Base-by-base conservation (phyloP, 768 basidiomycete species). In the Leccinum variicolor region DNA sequence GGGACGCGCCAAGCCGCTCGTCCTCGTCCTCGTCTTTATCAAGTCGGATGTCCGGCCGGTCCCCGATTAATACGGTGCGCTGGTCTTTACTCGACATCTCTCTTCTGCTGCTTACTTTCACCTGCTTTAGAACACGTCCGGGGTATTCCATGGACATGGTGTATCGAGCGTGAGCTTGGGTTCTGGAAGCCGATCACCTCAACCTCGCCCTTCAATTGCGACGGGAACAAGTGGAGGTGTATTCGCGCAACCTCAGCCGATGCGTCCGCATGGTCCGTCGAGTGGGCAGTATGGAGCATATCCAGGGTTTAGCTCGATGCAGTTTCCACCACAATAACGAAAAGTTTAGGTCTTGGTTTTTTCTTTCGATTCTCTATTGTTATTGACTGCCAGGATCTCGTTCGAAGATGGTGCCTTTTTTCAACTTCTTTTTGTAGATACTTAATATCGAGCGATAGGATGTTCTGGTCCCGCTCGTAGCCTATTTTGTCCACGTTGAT, bases 21-120 rank as follows among this genome's bases (percentile, higher is more conserved):
- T 72, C 71, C 13, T 72, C 71, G 1, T 69, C 66, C 5, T 72
- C 71, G 4, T 72, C 71, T 14, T 54, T 70, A 45, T 74, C 71
- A 6, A 72, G 72, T 51, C 72, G 72, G 46, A 57, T 65, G 62
- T 70, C 71, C 15, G 67, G 69, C 36, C 57, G 67, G 54, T 72
- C 71, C 23, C 70, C 70, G 49, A 67, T 72, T 33, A 70, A 52
- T 14, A 10, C 60, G 57, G 70, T 74, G 34, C n/a, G 67, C 60
- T 14, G 41, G 23, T 47, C 29, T 46, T 29, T 41, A 45, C 13
- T 41, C 25, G 41, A 48, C 58, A 45, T 53, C 53, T 62, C 8
- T 28, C 47, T 49, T 41, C 29, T 53, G 43, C 33, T 47, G 11
- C 53, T 63, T 23, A 69, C 55, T 21, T 50, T 19, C 33, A 36